Conservation (phyloP, 2,329 filamentous ascomycete genomes). For the Herpotrichia juniperi region DNA sequence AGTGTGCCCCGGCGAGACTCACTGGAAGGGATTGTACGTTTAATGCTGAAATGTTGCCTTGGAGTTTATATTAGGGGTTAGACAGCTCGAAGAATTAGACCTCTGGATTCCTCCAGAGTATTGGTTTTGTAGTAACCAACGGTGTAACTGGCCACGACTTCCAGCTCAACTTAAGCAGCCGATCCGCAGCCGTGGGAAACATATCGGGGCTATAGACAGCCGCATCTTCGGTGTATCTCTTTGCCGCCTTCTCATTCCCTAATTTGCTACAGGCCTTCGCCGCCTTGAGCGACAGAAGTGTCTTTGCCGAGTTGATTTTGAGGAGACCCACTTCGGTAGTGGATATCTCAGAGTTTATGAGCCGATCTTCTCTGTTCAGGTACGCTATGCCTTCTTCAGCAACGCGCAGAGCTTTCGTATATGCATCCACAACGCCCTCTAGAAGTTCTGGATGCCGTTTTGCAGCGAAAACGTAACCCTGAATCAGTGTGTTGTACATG, state of each 20-base stretch:
- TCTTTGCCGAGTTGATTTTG: background rate
- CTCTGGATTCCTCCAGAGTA: background rate
- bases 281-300: slow-evolving; percentile 9
- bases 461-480: slow-evolving; percentile 2
- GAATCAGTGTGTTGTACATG: slow-evolving; percentile 5
- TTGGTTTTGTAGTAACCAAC: background rate
- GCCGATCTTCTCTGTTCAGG: slow-evolving; percentile 7
- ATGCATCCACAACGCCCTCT: background rate
- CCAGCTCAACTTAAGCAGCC: background rate
- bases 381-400: slow-evolving; percentile 14
- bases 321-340: background rate
- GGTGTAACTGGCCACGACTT: background rate
- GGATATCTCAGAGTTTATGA: background rate
- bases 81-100: too few species aligned
- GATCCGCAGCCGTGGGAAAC: background rate
- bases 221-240: slow-evolving; percentile 5
- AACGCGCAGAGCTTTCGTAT: slow-evolving; percentile 6
- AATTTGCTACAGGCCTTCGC: slow-evolving; percentile 11
- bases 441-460: slow-evolving; percentile 5
- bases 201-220: background rate
- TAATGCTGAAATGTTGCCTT: background rate
- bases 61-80: too few species aligned
- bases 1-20: too few species aligned
- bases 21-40: too few species aligned
- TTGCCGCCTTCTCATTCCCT: slow-evolving; percentile 5